phyloP scores from a whole-genome alignment of 2,329 filamentous ascomycete species.

The Dactylellina leptospora region DNA sequence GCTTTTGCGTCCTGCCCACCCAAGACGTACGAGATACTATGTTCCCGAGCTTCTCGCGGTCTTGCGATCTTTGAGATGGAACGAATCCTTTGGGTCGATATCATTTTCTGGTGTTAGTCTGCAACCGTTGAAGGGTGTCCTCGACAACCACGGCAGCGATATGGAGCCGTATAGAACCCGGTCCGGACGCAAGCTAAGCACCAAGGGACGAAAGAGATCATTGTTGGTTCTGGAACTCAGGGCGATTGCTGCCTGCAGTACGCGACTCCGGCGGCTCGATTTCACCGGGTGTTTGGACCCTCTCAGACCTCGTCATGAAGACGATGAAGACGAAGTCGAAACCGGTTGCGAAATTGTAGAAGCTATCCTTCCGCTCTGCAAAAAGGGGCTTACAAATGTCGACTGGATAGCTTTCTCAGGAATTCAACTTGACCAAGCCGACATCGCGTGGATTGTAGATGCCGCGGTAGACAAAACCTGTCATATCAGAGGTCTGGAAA shows the following conservation, averaged over 20 bases:
- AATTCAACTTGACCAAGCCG: constrained; percentile 74
- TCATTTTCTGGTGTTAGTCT: constrained; percentile 73
- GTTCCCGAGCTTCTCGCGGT: constrained; percentile 73
- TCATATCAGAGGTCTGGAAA: constrained; percentile 73
- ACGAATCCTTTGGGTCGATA: constrained; percentile 73
- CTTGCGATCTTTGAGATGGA: constrained; percentile 75
- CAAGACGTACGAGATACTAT: constrained; percentile 67
- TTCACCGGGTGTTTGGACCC: constrained; percentile 71
- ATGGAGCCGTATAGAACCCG: constrained; percentile 70
- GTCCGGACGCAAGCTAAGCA: constrained; percentile 66
- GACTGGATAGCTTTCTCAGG: constrained; percentile 76
- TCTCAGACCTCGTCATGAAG: constrained; percentile 61
- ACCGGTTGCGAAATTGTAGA: constrained; percentile 75
- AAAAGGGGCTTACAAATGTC: constrained; percentile 73
- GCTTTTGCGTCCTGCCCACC: constrained; percentile 68
- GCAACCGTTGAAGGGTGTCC: constrained; percentile 71
- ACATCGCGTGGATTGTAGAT: constrained; percentile 72
- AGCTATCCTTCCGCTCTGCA: constrained; percentile 73
- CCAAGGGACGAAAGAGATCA: constrained; percentile 61
- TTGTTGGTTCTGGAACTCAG: constrained; percentile 74
- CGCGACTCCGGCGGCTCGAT: constrained; percentile 70
- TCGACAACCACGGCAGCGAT: constrained; percentile 70
- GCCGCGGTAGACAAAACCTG: constrained; percentile 73
- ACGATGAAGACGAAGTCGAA: constrained; percentile 64
- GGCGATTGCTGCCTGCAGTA: constrained; percentile 73